These are phyloP conservation scores for Verticillium klebahnii DNA, from an alignment of 2,329 filamentous ascomycete genomes.

Conservation along the genomic window DNA sequence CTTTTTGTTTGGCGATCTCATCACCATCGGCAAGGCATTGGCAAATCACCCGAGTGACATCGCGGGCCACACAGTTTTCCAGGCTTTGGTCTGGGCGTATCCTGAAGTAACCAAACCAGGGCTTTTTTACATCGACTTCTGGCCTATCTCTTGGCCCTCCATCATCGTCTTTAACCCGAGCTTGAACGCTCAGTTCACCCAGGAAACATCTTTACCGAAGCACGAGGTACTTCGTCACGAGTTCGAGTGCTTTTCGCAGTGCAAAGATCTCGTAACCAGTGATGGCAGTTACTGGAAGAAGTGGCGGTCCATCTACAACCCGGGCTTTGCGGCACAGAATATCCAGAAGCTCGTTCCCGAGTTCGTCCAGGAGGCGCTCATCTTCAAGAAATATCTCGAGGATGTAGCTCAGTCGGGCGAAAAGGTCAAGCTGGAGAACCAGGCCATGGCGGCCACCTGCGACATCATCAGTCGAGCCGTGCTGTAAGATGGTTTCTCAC, in stretches of 20 bases:
- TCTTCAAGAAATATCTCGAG: slow-evolving; percentile 19
- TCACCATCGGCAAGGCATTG: not conserved
- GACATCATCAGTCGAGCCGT: slow-evolving; percentile 33
- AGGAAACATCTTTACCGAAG: slow-evolving; percentile 14
- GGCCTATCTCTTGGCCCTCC: slow-evolving; percentile 17
- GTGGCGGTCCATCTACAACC: slow-evolving; percentile 28
- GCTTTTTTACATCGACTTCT: slow-evolving; percentile 20
- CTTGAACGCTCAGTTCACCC: slow-evolving; percentile 15
- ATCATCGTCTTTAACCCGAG: slow-evolving; percentile 14
- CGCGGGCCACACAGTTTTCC: not conserved
- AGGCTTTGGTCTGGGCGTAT: not conserved
- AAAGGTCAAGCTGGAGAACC: slow-evolving; percentile 24
- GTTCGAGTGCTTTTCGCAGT: slow-evolving; percentile 22
- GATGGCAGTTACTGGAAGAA: slow-evolving; percentile 22
- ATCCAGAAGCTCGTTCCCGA: slow-evolving; percentile 27
- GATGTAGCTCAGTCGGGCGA: not conserved
- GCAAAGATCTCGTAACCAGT: slow-evolving; percentile 23
- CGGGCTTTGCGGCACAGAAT: slow-evolving; percentile 31
- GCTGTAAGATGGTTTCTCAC: slow-evolving; percentile 12
- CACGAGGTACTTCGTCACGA: slow-evolving; percentile 20
- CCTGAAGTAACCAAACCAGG: slow-evolving; percentile 15
- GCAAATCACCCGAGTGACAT: not conserved
- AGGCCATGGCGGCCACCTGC: slow-evolving; percentile 31
- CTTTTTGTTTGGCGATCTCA: not conserved
- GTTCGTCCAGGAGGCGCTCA: slow-evolving; percentile 29